Evolutionary conservation across 1,139 yeast species (phyloP), one percentile per base, ranked within the genome.

Genomic region (Scheffersomyces illinoinensis): DNA sequence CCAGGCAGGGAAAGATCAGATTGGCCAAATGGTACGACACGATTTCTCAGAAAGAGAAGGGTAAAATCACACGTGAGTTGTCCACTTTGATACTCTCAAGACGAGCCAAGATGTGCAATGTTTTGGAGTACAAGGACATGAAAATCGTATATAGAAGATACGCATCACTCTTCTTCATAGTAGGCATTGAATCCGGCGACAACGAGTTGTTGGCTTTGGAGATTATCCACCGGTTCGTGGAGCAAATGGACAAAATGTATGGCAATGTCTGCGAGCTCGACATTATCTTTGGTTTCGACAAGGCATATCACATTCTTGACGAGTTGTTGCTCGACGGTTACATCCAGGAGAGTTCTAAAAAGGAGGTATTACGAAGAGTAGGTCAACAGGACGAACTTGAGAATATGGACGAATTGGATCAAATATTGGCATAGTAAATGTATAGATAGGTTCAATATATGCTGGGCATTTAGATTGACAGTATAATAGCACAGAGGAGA

Each of bases 221-320:
- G 68, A 81, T 90, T 43, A 89, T 96, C 57, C 99, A 96, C 71
- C 81, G 98, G 60, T 96, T 89, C 71, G 99, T 96, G 55, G 99
- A 96, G 73, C 93, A 91, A 67, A 92, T 95, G 97, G 99, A 95
- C 78, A 89, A 90, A 69, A 87, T 93, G 66, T 95, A 91, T 70
- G 98, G 98, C n/a, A 95, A 93, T 70, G 99, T 95, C 21, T 91
- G 97, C 75, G 98, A 93, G 71, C 76, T 91, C 68, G 96, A 93
- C 74, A 93, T 95, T 62, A 95, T 95, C 56, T 95, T 95, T 83
- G 96, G 96, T 66, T 95, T 95, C 76, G 91, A 90, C 68, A 90
- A 91, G 71, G 98, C 98, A 0, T 95, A 95, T 72, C 91, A 91
- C 73, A 89, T 95, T 19, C 79, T 96, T 64, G 98, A 95, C 73